Percentiles rank a stretch among this genome's conserved stretches.
phyloP scores from a whole-genome alignment of 441 rosid species.

The Croton setiger region DNA sequence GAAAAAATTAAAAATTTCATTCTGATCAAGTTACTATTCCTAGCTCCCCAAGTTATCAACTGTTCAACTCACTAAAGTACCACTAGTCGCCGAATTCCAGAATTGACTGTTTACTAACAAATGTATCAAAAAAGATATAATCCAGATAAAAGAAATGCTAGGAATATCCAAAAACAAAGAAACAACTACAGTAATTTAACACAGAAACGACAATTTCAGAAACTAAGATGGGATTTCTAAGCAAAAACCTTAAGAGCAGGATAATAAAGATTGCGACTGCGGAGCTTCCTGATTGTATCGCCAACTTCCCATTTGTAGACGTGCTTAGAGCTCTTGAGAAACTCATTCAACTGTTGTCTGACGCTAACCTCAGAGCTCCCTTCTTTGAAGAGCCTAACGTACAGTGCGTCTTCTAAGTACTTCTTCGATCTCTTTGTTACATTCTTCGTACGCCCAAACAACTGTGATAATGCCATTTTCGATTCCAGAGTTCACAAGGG shows the following conservation, averaged over 20 bases:
- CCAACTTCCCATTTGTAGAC: conserved; percentile 97
- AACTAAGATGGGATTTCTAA: background rate
- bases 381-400: conserved; percentile 61
- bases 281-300: conserved; percentile 81
- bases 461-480: conserved; percentile 36
- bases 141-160: background rate
- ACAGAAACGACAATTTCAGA: background rate
- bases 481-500: background rate
- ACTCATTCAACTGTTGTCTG: conserved; percentile 63
- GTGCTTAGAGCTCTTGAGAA: conserved; percentile 77
- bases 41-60: background rate
- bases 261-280: conserved; percentile 57
- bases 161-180: background rate
- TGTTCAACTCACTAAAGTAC: background rate
- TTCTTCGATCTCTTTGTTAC: conserved; percentile 51
- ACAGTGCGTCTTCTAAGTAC: conserved; percentile 84
- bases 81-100: background rate
- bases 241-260: conserved; percentile 80
- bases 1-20: background rate
- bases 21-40: background rate
- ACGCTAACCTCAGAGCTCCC: conserved; percentile 64
- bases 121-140: background rate
- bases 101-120: background rate
- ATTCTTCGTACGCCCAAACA: conserved; percentile 44
- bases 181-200: background rate